Base-by-base conservation (phyloP, 371 early-diverging fungal genomes). In the Syncephalastrum monosporum region DNA sequence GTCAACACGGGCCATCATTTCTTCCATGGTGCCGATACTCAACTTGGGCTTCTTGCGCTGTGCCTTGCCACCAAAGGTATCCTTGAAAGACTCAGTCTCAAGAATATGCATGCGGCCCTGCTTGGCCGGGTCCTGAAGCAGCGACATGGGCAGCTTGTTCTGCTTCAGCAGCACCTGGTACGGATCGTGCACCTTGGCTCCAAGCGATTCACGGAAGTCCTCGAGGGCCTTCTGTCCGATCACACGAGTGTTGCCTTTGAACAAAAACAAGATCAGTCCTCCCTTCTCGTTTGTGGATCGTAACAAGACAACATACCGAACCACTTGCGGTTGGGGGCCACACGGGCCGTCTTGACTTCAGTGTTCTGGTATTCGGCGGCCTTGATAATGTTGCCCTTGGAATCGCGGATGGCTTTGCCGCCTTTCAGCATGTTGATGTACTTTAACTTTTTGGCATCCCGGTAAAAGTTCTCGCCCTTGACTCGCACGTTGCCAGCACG, bases 241-340 rank as follows among this genome's bases (percentile, higher is more conserved):
- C 14, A 94, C 97, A 59, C 97, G 81, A 46, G 97, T 92, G 84
- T 99, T 91, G 72, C 89, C 90, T 88, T 44, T 23, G 6, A 53
- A 42, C 24, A 42, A 50, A 49, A 50, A 52, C 21, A 21, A 25
- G 38, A 27, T n/a, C 55, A 61, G 27, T 21, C 21, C 21, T 21
- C 21, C 21, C 19, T 17, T 53, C n/a, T 7, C n/a, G n/a, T 21
- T 45, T 6, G 14, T 27, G 41, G 41, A 14, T 29, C 17, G 3
- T 14, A 15, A 29, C 10, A 19, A 41, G n/a, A 29, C 21, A 47
- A 69, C 82, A 68, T 81, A 81, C 95, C 95, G 75, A 99, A 99
- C 99, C 99, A 99, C 65, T 91, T 88, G 73, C 99, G 84, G 72
- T 96, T 90, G 55, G 99, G 95, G 55, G 93, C 91, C 17, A 99